phyloP scores from a whole-genome alignment of 306 rosid species.

The Arachis stenosperma region DNA sequence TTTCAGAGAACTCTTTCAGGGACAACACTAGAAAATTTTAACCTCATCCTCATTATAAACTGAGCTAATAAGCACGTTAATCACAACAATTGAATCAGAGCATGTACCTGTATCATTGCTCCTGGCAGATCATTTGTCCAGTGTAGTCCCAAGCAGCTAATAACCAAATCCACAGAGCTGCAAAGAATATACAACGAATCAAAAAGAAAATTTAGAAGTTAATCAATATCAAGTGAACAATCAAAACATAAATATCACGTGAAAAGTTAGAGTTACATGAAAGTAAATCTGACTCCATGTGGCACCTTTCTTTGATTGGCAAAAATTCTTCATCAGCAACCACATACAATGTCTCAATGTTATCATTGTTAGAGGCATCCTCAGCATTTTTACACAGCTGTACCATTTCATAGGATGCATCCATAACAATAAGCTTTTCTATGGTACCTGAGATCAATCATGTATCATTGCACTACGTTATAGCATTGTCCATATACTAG shows the following conservation, averaged over 20 bases:
- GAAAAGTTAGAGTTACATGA: slow-evolving; percentile 11
- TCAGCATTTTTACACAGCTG: slow-evolving; percentile 61
- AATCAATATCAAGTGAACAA: slow-evolving; percentile 24
- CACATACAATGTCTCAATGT: slow-evolving; percentile 61
- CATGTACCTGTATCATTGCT: slow-evolving; percentile 89
- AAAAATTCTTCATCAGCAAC: slow-evolving; percentile 92
- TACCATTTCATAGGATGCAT: slow-evolving; percentile 81
- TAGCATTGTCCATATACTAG: not conserved
- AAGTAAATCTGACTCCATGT: not conserved
- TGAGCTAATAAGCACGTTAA: slow-evolving; percentile 9
- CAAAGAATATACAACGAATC: slow-evolving; percentile 40
- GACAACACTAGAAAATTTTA: not conserved
- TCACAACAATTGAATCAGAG: not conserved
- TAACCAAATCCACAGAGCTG: slow-evolving; percentile 87
- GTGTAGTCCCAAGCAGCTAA: slow-evolving; percentile 94
- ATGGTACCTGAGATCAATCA: slow-evolving; percentile 59
- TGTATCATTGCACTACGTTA: not conserved
- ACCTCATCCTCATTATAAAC: not conserved
- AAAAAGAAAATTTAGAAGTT: slow-evolving; percentile 23
- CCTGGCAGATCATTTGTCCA: slow-evolving; percentile 99
- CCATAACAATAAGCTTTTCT: slow-evolving; percentile 82
- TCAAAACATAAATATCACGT: not conserved
- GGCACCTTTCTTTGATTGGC: slow-evolving; percentile 83
- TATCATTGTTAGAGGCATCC: slow-evolving; percentile 35
- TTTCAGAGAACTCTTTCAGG: not conserved